These are phyloP conservation scores for Lathyrus oleraceus DNA, from an alignment of 306 rosid genomes.

Conservation along the genomic window DNA sequence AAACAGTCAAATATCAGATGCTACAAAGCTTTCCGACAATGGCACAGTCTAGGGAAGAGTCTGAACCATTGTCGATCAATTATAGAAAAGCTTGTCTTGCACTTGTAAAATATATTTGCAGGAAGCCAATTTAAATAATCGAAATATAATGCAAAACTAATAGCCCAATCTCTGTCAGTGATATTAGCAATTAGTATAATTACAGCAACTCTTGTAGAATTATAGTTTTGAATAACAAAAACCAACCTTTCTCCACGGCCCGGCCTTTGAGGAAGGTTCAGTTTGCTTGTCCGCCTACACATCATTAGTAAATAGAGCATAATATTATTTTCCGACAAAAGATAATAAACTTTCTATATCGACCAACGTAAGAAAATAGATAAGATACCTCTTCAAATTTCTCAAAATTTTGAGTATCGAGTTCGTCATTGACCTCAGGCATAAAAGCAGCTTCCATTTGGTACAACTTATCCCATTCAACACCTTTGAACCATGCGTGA, in stretches of 20 bases:
- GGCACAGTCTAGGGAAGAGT: neutral
- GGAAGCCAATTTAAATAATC: neutral
- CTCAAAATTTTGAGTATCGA: constrained; percentile 89
- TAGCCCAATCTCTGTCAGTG: neutral
- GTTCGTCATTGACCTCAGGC: constrained; percentile 84
- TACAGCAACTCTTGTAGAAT: neutral
- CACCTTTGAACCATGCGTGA: constrained; percentile 81
- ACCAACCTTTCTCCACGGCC: constrained; percentile 99
- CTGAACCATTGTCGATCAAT: neutral
- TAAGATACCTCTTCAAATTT: constrained; percentile 76
- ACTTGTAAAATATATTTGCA: neutral
- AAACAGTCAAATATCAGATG: neutral
- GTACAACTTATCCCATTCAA: constrained; percentile 77
- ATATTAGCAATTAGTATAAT: too few species aligned
- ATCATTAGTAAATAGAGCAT: constrained; percentile 33
- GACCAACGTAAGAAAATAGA: constrained; percentile 7
- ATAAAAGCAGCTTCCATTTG: constrained; percentile 86
- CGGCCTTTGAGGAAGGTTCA: constrained; percentile 75
- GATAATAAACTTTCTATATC: constrained; percentile 29
- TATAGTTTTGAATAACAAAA: constrained; percentile 31
- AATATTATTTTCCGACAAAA: constrained; percentile 31
- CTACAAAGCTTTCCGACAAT: neutral
- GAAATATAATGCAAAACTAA: constrained; percentile 1
- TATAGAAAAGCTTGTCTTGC: neutral
- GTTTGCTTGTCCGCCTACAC: constrained; percentile 68